Conservation (phyloP, 495 filamentous ascomycete genomes). For the Penicillium diatomitis region DNA sequence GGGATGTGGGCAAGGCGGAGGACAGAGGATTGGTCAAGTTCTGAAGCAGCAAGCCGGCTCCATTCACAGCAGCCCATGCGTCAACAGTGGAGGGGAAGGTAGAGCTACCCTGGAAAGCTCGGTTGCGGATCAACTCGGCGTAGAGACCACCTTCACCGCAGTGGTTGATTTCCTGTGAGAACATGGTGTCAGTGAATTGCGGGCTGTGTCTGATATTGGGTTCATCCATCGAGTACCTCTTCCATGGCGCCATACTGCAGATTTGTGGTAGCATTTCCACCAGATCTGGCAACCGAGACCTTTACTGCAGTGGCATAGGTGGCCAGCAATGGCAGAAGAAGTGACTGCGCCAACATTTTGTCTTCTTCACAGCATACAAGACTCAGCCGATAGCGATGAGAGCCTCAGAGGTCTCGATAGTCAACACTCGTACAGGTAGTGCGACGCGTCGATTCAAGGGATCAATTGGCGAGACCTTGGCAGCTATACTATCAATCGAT, state of each 20-base stretch:
- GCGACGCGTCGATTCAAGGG: too few relatives aligned
- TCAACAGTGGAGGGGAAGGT: conserved; percentile 38
- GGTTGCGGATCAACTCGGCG: conserved; percentile 62
- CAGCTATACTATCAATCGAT: neutral
- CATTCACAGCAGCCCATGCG: conserved; percentile 45
- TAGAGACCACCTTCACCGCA: conserved; percentile 71
- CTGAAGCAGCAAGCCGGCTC: conserved; percentile 42
- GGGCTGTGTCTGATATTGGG: too few relatives aligned
- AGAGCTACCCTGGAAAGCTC: conserved; percentile 54
- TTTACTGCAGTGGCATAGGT: conserved; percentile 20
- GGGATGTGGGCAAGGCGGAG: conserved; percentile 48
- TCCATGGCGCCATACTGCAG: conserved; percentile 53
- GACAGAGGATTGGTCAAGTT: conserved; percentile 48
- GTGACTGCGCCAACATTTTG: conserved; percentile 15
- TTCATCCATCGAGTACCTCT: conserved; percentile 25
- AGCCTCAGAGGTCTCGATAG: too few relatives aligned
- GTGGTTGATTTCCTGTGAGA: conserved; percentile 56
- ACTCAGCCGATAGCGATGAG: too few relatives aligned
- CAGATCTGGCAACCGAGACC: conserved; percentile 35
- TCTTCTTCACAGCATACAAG: neutral
- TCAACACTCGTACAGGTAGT: too few relatives aligned
- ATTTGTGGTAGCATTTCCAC: conserved; percentile 42
- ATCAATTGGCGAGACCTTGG: too few relatives aligned
- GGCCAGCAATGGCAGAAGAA: conserved; percentile 22
- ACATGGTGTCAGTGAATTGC: neutral